A percentile compares a stretch with the other conserved stretches of the same genome.
These are phyloP conservation scores for Ophiocordyceps robertsii DNA, from an alignment of 2,329 filamentous ascomycete species.

Conservation along the genomic window DNA sequence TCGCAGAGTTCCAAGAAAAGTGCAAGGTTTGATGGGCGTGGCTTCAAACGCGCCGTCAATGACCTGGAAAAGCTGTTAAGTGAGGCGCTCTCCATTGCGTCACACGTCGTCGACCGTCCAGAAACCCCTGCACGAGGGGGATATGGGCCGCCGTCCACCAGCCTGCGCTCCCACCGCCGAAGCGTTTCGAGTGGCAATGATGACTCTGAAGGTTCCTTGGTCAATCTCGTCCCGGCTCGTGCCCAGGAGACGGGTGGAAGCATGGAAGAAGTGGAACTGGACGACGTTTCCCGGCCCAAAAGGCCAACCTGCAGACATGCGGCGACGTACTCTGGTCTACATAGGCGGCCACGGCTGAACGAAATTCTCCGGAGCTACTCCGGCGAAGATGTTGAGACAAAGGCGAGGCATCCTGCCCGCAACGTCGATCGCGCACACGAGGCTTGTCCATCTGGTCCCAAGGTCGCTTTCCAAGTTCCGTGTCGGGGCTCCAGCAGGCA, in stretches of 20 bases:
- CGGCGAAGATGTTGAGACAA: constrained; percentile 3
- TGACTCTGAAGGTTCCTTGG: neutral
- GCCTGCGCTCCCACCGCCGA: constrained; percentile 3
- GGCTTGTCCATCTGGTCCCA: neutral
- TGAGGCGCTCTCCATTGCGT: constrained; percentile 30
- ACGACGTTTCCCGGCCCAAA: neutral
- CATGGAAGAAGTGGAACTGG: constrained; percentile 3
- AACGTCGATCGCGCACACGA: neutral
- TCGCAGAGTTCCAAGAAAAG: constrained; percentile 9
- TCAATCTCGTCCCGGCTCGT: neutral
- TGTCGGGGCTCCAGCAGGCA: constrained; percentile 6
- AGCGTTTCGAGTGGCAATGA: constrained; percentile 1
- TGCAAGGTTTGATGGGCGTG: constrained; percentile 10
- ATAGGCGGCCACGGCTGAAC: constrained; percentile 11
- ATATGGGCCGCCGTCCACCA: constrained; percentile 6
- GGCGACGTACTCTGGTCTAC: constrained; percentile 10
- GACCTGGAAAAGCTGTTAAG: constrained; percentile 32
- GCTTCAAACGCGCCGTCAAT: constrained; percentile 22
- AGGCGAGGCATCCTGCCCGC: constrained; percentile 1
- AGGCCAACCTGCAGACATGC: constrained; percentile 11
- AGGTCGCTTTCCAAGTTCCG: constrained; percentile 4
- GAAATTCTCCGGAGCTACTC: constrained; percentile 15
- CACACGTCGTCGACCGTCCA: constrained; percentile 22
- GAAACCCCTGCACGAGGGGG: constrained; percentile 6
- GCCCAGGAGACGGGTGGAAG: constrained; percentile 4